Evolutionary conservation across 2,329 filamentous ascomycete species (phyloP).

Genomic region (Knoxdaviesia proteae): DNA sequence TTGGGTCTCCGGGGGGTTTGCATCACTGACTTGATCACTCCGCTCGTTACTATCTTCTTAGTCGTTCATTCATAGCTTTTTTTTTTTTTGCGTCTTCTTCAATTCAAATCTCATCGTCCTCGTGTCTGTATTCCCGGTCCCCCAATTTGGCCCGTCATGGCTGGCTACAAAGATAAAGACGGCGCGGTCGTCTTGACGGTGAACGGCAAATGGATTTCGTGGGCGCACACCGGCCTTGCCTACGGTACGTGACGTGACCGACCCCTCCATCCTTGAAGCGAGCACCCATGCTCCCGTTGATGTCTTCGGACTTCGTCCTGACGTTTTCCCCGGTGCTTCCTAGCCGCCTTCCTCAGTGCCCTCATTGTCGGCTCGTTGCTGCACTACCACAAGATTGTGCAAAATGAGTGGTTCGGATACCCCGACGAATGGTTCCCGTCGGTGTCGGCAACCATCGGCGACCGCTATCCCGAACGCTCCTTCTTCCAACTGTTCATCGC

Average conservation of each 20-base stretch:
- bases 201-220: constrained; percentile 79
- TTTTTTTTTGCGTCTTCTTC: not conserved
- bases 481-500: constrained; percentile 97
- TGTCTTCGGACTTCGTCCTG: no score
- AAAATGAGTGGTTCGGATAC: constrained; percentile 92
- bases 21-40: not conserved
- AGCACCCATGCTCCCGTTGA: no score
- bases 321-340: constrained; percentile 1
- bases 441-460: constrained; percentile 89
- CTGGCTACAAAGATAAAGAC: constrained; percentile 44
- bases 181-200: constrained; percentile 40
- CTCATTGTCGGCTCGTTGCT: constrained; percentile 60
- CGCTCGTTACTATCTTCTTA: not conserved
- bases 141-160: constrained; percentile 14
- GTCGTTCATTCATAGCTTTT: not conserved
- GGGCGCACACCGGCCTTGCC: constrained; percentile 63
- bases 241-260: constrained; percentile 37
- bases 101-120: not conserved
- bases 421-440: constrained; percentile 94
- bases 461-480: constrained; percentile 88
- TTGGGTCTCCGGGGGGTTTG: no score
- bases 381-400: constrained; percentile 91
- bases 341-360: constrained; percentile 71
- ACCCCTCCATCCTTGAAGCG: no score
- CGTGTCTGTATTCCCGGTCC: constrained; percentile 2